Base-by-base conservation (phyloP, 805 yeast species). In the Phaffomyces opuntiae region DNA sequence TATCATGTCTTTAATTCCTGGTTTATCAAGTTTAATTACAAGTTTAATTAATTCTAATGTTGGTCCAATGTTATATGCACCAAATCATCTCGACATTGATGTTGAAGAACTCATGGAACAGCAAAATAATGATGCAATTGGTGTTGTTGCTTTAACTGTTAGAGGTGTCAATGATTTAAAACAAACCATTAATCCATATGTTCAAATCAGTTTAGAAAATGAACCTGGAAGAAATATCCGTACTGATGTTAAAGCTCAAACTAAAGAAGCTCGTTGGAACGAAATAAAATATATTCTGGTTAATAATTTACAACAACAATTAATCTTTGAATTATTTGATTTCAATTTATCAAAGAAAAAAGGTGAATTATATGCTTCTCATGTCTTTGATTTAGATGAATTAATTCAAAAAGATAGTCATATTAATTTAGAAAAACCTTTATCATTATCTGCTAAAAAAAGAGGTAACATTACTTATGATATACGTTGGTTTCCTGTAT, bases 1-100 rank as follows among this genome's bases (percentile, higher is more conserved):
- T 66, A 77, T 86, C 54, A 86, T 86, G 95, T 80, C 90, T 3
- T 73, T 85, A 54, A 74, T 86, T 52, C 95, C 95, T 5, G 93
- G 93, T 50, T 75, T 86, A 59, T 74, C 87, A 24, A 69, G 80
- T 3, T 80, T 85, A 57, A 89, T 86, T 44, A 84, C 81, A 51
- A 72, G 75, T 21, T 71, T 82, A 61, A 78, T 86, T 58, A 83
- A 86, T 63, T 67, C 85, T 41, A 82, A 68, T 53, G 78, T 81
- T 56, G 81, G 85, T 38, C 93, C 91, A 38, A 78, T 84, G 81
- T 64, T 86, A 49, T 85, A 85, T 60, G 89, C 90, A 9, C 95
- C 95, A 53, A 86, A 86, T 63, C 81, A 86, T 45, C 64, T 83
- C 37, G 91, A 85, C 58, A 67, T 86, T 49, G 81, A 85, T 55